These are phyloP conservation scores for Xerocomus brunneocitrinus DNA, from an alignment of 768 basidiomycete genomes.

Conservation along the genomic window DNA sequence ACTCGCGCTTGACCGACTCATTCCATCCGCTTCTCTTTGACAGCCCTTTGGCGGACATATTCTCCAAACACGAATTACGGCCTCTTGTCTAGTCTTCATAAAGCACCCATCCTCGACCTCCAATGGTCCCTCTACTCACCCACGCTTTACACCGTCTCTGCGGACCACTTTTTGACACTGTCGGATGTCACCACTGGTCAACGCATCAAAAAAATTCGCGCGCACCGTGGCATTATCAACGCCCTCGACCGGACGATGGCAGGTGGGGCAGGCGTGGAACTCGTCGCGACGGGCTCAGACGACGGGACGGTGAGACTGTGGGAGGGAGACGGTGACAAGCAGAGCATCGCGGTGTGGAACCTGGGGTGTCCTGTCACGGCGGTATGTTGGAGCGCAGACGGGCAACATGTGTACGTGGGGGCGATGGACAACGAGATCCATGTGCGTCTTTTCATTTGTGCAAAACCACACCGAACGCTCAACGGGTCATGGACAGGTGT, in stretches of 20 bases:
- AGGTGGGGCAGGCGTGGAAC: constrained; percentile 77
- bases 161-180: constrained; percentile 79
- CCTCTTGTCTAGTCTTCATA: constrained; percentile 75
- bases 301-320: constrained; percentile 90
- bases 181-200: constrained; percentile 83
- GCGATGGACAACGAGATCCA: constrained; percentile 96
- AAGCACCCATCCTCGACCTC: constrained; percentile 88
- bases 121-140: constrained; percentile 82
- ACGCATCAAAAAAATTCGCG: constrained; percentile 74
- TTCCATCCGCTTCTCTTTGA: background rate
- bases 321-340: constrained; percentile 77
- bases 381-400: constrained; percentile 91
- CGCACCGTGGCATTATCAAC: constrained; percentile 91
- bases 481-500: constrained; percentile 50
- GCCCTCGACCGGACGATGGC: constrained; percentile 82
- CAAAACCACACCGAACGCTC: background rate
- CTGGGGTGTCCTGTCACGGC: constrained; percentile 88
- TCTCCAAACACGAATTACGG: constrained; percentile 92
- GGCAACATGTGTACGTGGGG: constrained; percentile 83
- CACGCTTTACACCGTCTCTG: constrained; percentile 75
- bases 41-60: constrained; percentile 89
- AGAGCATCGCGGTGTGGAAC: constrained; percentile 75
- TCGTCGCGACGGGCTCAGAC: constrained; percentile 85
- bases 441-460: constrained; percentile 42
- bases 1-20: constrained; percentile 1